Conservation (phyloP, 176 grass and related monocot species). For the Oryza australiensis region DNA sequence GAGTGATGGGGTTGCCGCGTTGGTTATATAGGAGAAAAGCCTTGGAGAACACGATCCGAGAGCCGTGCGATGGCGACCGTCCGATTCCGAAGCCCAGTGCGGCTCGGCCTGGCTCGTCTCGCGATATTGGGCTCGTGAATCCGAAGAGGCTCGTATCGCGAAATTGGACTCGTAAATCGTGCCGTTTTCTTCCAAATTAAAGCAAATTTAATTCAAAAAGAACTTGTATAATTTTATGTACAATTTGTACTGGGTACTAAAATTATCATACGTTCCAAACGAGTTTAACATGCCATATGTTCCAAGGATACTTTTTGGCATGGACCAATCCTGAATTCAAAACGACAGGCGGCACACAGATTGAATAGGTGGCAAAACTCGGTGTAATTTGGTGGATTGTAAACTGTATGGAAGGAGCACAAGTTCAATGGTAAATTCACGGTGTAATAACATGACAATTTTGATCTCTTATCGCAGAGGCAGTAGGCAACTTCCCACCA, state of each 20-base stretch:
- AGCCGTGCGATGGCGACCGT: slow-evolving; percentile 30
- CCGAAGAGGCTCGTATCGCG: too few relatives aligned
- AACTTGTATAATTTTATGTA: too few relatives aligned
- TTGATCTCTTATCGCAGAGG: background rate
- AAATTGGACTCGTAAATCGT: too few relatives aligned
- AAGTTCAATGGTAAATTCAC: background rate
- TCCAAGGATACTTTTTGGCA: too few relatives aligned
- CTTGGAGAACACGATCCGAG: slow-evolving; percentile 29
- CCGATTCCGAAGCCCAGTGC: background rate
- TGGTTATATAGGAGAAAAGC: background rate
- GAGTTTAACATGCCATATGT: too few relatives aligned
- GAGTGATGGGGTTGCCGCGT: background rate
- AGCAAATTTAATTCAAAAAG: too few relatives aligned
- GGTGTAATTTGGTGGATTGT: background rate
- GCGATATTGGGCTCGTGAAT: background rate
- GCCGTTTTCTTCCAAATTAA: too few relatives aligned
- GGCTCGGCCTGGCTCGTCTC: background rate
- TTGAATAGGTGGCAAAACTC: background rate
- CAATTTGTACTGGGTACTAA: too few relatives aligned
- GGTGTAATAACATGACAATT: background rate
- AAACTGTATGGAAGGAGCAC: background rate
- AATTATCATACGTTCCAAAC: too few relatives aligned
- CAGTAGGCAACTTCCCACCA: background rate
- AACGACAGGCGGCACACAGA: too few relatives aligned
- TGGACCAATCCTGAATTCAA: too few relatives aligned